Evolutionary conservation across 73 alveolate species (phyloP).

Genomic region (Stentor coeruleus): DNA sequence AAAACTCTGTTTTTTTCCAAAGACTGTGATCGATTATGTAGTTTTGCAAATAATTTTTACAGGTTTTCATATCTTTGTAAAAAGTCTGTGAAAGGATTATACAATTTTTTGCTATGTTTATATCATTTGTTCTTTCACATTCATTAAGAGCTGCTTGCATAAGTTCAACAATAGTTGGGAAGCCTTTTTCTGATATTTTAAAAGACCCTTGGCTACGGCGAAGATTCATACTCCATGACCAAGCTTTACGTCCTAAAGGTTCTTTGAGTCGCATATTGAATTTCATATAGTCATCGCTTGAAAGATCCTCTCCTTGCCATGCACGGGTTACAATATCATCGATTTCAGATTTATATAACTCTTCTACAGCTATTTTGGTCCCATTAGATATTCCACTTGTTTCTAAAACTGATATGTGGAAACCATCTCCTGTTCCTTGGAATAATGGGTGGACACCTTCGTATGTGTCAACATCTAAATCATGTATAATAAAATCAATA

Average conservation of each 20-base stretch:
- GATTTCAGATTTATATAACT: background rate
- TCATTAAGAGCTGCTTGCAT: background rate
- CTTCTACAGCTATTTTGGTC: background rate
- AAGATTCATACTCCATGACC: background rate
- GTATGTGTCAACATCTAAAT: background rate
- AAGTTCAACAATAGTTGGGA: background rate
- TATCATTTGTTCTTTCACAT: background rate
- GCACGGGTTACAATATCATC: background rate
- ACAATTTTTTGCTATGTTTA: background rate
- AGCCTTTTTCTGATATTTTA: background rate
- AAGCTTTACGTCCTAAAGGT: background rate
- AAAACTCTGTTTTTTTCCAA: slow-evolving; percentile 12
- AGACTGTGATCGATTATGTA: background rate
- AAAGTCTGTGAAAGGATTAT: slow-evolving; percentile 13
- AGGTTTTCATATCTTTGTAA: background rate
- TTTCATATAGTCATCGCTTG: background rate
- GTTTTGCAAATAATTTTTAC: background rate
- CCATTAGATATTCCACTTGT: background rate
- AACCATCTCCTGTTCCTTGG: background rate
- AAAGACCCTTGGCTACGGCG: background rate
- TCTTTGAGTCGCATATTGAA: background rate
- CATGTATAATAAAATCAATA: no score
- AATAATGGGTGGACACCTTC: background rate
- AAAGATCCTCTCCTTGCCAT: background rate
- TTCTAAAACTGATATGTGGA: background rate